phyloP scores from a whole-genome alignment of 2,329 filamentous ascomycete genomes.

The Dothideomycetes sp. region DNA sequence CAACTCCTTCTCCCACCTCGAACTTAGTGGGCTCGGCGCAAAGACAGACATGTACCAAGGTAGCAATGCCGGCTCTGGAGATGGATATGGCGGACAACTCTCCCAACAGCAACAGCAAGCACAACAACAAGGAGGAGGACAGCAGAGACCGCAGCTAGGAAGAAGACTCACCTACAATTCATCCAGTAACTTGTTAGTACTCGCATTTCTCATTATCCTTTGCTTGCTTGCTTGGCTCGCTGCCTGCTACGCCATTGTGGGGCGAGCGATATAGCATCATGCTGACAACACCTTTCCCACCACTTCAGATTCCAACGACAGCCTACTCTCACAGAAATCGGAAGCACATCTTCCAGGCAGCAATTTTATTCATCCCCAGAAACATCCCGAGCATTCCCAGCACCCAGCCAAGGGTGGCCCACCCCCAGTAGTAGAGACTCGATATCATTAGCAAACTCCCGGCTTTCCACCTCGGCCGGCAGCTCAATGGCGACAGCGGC shows the following conservation, averaged over 20 bases:
- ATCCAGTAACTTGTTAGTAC: background rate
- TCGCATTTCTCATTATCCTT: too few species aligned
- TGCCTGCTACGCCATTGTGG: too few species aligned
- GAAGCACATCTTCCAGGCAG: background rate
- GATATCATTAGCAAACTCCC: slow-evolving; percentile 1
- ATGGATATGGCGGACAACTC: background rate
- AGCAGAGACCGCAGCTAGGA: background rate
- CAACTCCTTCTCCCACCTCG: slow-evolving; percentile 73
- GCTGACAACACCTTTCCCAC: too few species aligned
- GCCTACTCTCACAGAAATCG: background rate
- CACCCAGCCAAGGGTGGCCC: slow-evolving; percentile 1
- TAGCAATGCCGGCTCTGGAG: background rate
- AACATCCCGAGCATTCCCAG: background rate
- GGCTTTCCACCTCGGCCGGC: background rate
- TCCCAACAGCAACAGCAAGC: too few species aligned
- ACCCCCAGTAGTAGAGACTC: slow-evolving; percentile 4
- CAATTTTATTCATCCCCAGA: background rate
- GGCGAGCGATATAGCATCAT: too few species aligned
- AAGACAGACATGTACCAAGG: background rate
- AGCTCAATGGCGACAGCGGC: slow-evolving; percentile 3
- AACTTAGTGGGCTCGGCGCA: slow-evolving; percentile 35
- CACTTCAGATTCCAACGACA: background rate
- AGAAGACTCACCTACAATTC: background rate
- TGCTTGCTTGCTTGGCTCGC: too few species aligned
- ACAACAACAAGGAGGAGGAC: background rate